Conservation (phyloP, 192 early-diverging fungal species). For the Linnemannia schmuckeri region DNA sequence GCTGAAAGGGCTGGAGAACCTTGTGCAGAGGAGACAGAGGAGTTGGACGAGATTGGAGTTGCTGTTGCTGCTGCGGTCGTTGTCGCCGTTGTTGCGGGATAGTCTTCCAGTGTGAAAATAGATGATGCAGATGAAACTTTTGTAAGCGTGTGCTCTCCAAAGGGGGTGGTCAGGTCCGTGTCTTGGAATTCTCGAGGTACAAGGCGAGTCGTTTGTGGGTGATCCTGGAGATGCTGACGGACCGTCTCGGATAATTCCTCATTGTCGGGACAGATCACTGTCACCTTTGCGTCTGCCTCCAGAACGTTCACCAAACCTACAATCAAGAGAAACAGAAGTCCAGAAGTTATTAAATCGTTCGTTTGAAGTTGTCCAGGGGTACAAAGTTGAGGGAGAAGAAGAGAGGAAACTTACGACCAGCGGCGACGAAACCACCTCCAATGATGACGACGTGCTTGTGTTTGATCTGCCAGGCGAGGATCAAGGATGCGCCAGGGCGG, state of each 20-base stretch:
- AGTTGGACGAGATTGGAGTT: not conserved
- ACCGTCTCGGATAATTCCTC: slow-evolving; percentile 77
- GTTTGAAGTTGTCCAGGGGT: not conserved
- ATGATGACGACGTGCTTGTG: slow-evolving; percentile 88
- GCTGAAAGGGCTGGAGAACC: not conserved
- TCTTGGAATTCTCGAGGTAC: slow-evolving; percentile 61
- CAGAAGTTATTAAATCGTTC: not conserved
- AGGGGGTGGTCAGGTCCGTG: slow-evolving; percentile 56
- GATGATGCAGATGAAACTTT: not conserved
- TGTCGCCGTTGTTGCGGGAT: not conserved
- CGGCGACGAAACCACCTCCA: slow-evolving; percentile 89
- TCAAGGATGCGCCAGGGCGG: slow-evolving; percentile 80
- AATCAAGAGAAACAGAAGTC: not conserved
- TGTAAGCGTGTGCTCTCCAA: slow-evolving; percentile 28
- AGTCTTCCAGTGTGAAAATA: not conserved
- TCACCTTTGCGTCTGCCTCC: slow-evolving; percentile 84
- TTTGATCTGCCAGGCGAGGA: slow-evolving; percentile 86
- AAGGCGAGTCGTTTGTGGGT: slow-evolving; percentile 67
- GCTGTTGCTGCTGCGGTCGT: not conserved
- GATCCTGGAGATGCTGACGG: slow-evolving; percentile 65
- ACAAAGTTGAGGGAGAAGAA: not conserved
- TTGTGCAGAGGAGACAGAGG: not conserved
- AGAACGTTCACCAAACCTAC: slow-evolving; percentile 76
- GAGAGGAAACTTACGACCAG: slow-evolving; percentile 70
- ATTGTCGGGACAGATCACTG: slow-evolving; percentile 75